A percentile compares a stretch with the other conserved stretches of the same genome.
These are phyloP conservation scores for Magnolia sinica DNA, from an alignment of 164 flowering plant species.

Conservation along the genomic window DNA sequence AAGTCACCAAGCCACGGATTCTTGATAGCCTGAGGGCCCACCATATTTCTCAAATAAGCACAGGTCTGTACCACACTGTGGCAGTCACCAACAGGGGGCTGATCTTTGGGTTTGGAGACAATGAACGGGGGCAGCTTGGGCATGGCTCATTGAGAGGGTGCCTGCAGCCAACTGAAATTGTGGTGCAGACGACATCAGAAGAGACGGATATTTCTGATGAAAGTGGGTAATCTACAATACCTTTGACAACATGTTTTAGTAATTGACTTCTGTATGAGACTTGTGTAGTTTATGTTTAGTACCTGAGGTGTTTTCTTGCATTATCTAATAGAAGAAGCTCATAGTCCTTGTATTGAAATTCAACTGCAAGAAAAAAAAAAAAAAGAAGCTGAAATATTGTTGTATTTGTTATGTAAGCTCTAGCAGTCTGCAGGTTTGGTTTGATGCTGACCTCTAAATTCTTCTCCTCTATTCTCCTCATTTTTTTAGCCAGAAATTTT, in stretches of 20 bases:
- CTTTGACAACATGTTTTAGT: background rate
- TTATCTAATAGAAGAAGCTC: background rate
- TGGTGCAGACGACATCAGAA: slow-evolving; percentile 20
- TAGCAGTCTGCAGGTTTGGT: background rate
- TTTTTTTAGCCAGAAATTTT: background rate
- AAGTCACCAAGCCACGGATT: slow-evolving; percentile 57
- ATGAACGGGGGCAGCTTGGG: slow-evolving; percentile 92
- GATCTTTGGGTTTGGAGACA: slow-evolving; percentile 88
- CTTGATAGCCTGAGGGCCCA: slow-evolving; percentile 67
- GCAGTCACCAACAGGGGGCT: slow-evolving; percentile 57
- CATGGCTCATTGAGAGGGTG: slow-evolving; percentile 71
- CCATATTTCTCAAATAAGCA: slow-evolving; percentile 78
- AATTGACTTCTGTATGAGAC: background rate
- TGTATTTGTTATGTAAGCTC: background rate
- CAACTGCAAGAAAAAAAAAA: background rate
- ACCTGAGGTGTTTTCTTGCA: background rate
- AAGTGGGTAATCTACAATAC: background rate
- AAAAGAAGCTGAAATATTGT: background rate
- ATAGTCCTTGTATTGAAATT: background rate
- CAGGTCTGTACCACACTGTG: slow-evolving; percentile 88
- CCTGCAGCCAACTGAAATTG: slow-evolving; percentile 72
- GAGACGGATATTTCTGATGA: background rate
- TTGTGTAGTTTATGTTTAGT: background rate
- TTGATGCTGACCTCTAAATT: background rate
- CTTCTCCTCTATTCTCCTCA: background rate